These are phyloP conservation scores for Casuarina cunninghamiana DNA, from an alignment of 306 rosid species.

Conservation along the genomic window DNA sequence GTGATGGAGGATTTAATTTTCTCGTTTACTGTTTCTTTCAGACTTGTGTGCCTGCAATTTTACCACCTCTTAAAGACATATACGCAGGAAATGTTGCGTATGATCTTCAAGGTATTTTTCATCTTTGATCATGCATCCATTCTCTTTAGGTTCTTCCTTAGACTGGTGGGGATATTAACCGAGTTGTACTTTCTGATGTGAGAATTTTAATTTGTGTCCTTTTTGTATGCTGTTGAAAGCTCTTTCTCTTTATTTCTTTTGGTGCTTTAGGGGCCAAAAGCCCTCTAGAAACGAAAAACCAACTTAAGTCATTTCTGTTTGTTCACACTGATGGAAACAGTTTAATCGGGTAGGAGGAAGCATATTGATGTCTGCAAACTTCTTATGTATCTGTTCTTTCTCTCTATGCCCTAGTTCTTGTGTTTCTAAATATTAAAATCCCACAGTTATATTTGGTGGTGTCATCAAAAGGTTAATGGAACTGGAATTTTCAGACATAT, in stretches of 20 bases:
- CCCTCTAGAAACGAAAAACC: neutral
- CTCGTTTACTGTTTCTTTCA: constrained; percentile 39
- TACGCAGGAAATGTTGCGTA: constrained; percentile 69
- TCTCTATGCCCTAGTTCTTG: neutral
- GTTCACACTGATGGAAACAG: neutral
- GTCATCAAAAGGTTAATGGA: neutral
- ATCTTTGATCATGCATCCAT: constrained; percentile 23
- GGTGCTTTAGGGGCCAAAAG: neutral
- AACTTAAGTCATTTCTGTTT: neutral
- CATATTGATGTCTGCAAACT: neutral
- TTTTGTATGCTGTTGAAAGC: neutral
- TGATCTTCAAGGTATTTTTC: constrained; percentile 75
- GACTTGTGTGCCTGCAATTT: constrained; percentile 89
- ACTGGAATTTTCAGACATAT: neutral
- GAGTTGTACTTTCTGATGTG: neutral
- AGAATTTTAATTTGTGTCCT: neutral
- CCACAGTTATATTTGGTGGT: neutral
- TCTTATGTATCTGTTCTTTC: neutral
- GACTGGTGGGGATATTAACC: neutral
- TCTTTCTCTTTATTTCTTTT: neutral
- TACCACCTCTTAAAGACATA: constrained; percentile 85
- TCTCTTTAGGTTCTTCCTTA: constrained; percentile 8
- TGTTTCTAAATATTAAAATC: neutral
- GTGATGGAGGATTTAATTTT: constrained; percentile 8
- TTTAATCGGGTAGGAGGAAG: neutral